phyloP scores from a whole-genome alignment of 441 rosid species.

The Theobroma grandiflorum region DNA sequence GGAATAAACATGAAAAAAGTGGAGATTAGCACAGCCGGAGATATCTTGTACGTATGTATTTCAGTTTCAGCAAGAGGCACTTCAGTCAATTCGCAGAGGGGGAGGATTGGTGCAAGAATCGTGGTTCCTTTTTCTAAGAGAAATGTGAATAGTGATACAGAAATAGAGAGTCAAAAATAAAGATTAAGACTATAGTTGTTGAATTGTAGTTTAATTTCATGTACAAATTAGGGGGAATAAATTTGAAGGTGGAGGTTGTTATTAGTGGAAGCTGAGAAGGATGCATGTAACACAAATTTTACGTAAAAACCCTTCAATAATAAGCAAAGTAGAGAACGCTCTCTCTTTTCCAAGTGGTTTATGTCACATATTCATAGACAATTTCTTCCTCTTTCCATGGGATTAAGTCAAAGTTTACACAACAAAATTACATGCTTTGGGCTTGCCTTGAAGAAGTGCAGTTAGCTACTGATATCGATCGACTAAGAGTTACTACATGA shows the following conservation, averaged over 20 bases:
- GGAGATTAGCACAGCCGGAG: slow-evolving; percentile 14
- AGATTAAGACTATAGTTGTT: slow-evolving; percentile 43
- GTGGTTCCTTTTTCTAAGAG: slow-evolving; percentile 29
- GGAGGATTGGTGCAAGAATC: slow-evolving; percentile 34
- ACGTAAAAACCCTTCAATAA: slow-evolving; percentile 16
- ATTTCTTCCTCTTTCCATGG: too few relatives aligned
- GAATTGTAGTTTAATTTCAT: slow-evolving; percentile 39
- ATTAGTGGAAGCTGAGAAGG: slow-evolving; percentile 20
- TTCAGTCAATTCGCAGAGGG: slow-evolving; percentile 23
- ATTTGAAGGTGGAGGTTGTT: slow-evolving; percentile 35
- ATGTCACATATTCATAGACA: too few relatives aligned
- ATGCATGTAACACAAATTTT: neutral
- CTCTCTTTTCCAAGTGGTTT: neutral
- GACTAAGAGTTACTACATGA: too few relatives aligned
- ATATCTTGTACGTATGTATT: slow-evolving; percentile 12
- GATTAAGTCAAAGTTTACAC: too few relatives aligned
- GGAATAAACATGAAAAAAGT: slow-evolving; percentile 29
- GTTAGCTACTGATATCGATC: too few relatives aligned
- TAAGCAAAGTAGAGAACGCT: neutral
- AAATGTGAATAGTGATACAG: slow-evolving; percentile 26
- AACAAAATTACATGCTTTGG: too few relatives aligned
- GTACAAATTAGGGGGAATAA: slow-evolving; percentile 47
- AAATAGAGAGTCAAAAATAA: slow-evolving; percentile 37
- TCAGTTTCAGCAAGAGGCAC: slow-evolving; percentile 20
- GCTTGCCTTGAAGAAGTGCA: too few relatives aligned